A percentile compares a stretch with the other conserved stretches of the same genome.
These are phyloP conservation scores for Solanum piurae DNA, from an alignment of 257 asterid species.

Conservation along the genomic window DNA sequence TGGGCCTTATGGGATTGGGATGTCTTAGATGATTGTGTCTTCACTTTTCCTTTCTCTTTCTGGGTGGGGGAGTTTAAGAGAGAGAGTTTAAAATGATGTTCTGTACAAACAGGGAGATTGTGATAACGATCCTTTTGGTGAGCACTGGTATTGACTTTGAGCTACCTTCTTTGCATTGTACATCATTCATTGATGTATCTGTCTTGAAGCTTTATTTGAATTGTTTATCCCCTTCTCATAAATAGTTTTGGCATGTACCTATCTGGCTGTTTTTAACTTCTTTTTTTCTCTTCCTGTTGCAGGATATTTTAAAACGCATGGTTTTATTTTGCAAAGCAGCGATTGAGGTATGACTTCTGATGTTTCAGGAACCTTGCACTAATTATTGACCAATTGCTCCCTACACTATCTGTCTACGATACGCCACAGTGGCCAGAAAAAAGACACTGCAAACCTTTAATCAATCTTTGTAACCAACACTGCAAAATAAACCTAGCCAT, in stretches of 20 bases:
- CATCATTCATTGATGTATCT: not conserved
- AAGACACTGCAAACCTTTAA: not conserved
- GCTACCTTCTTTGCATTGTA: not conserved
- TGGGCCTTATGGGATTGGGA: not conserved
- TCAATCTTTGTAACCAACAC: not conserved
- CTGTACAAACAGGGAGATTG: not conserved
- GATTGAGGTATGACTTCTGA: slow-evolving; percentile 53
- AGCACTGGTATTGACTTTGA: not conserved
- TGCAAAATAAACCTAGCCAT: not conserved
- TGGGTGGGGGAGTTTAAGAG: not conserved
- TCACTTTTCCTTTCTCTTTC: not conserved
- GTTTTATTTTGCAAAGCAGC: slow-evolving; percentile 90
- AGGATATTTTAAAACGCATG: slow-evolving; percentile 97
- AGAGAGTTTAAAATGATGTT: not conserved
- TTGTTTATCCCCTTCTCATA: not conserved
- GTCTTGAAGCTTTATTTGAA: not conserved
- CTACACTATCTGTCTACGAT: not conserved
- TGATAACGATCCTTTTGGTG: not conserved
- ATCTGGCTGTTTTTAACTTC: not conserved
- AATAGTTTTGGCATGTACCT: not conserved
- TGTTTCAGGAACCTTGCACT: not conserved
- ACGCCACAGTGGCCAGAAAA: not conserved
- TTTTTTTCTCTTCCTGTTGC: slow-evolving; percentile 21
- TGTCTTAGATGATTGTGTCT: not conserved
- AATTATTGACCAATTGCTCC: not conserved